Percentiles rank a stretch among this genome's conserved stretches.
phyloP scores from a whole-genome alignment of 805 yeast genomes.

The Tetrapisispora pingtungensis region DNA sequence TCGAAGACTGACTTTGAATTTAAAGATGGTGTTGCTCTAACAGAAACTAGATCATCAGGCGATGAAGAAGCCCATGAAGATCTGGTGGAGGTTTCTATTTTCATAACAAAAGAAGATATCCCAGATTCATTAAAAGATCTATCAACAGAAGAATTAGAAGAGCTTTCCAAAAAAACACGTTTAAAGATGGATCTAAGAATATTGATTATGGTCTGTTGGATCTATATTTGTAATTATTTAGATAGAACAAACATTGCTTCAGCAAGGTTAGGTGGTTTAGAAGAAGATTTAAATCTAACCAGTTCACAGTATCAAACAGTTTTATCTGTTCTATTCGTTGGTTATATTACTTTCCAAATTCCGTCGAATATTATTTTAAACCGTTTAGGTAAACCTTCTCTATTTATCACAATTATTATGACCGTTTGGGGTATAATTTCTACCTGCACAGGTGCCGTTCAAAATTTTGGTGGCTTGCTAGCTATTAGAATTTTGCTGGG shows the following conservation, averaged over 20 bases:
- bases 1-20: background rate
- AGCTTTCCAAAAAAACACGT: constrained; percentile 35
- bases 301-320: constrained; percentile 34
- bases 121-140: constrained; percentile 17
- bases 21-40: background rate
- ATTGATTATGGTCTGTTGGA: constrained; percentile 40
- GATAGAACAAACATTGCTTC: constrained; percentile 55
- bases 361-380: constrained; percentile 34
- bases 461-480: constrained; percentile 34
- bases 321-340: constrained; percentile 38
- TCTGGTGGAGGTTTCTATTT: constrained; percentile 3
- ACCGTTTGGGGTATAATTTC: constrained; percentile 33
- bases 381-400: constrained; percentile 40
- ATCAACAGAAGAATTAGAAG: constrained; percentile 35
- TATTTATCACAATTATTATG: constrained; percentile 37
- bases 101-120: constrained; percentile 7
- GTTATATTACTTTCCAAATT: constrained; percentile 30
- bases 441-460: constrained; percentile 35
- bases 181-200: constrained; percentile 41
- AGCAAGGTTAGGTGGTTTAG: constrained; percentile 45
- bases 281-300: constrained; percentile 31
- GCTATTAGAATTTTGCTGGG: constrained; percentile 43
- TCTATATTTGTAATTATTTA: constrained; percentile 43
- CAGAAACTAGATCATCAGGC: background rate
- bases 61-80: constrained; percentile 1